Conservation (phyloP, 2,329 filamentous ascomycete genomes). For the Lachnellula arida region DNA sequence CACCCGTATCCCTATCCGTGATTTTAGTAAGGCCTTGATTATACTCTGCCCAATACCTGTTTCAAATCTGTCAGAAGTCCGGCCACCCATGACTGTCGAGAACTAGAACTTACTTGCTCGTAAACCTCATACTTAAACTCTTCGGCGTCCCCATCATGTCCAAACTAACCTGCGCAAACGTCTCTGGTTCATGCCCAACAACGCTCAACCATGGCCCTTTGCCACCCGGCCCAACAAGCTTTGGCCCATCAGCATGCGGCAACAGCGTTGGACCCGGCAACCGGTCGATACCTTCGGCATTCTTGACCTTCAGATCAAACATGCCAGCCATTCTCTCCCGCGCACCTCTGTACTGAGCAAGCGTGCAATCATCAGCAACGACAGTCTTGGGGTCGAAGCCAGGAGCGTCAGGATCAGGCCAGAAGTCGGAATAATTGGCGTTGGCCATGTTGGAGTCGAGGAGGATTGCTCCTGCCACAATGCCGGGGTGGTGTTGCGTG, state of each 20-base stretch:
- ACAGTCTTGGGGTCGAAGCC: constrained; percentile 24
- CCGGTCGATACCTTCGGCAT: constrained; percentile 30
- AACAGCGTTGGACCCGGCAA: constrained; percentile 24
- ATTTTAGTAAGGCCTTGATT: constrained; percentile 29
- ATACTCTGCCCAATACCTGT: constrained; percentile 32
- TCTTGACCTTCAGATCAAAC: constrained; percentile 29
- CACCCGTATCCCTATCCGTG: constrained; percentile 26
- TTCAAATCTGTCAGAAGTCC: background rate
- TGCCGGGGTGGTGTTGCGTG: constrained; percentile 24
- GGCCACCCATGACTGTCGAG: background rate
- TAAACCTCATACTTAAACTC: constrained; percentile 29
- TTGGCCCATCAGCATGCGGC: constrained; percentile 26
- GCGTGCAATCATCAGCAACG: constrained; percentile 24
- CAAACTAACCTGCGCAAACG: constrained; percentile 30
- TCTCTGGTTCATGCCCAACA: constrained; percentile 31
- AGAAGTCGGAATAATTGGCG: constrained; percentile 28
- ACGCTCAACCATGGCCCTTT: constrained; percentile 29
- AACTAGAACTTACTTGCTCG: constrained; percentile 27
- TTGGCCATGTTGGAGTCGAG: constrained; percentile 34
- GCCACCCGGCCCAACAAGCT: constrained; percentile 24
- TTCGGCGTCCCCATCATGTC: constrained; percentile 30
- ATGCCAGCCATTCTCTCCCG: constrained; percentile 25
- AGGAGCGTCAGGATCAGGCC: constrained; percentile 27
- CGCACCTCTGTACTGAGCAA: constrained; percentile 29
- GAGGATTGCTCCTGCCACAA: constrained; percentile 28